Conservation (phyloP, 2,329 filamentous ascomycete genomes). For the Aspergillus sp. region DNA sequence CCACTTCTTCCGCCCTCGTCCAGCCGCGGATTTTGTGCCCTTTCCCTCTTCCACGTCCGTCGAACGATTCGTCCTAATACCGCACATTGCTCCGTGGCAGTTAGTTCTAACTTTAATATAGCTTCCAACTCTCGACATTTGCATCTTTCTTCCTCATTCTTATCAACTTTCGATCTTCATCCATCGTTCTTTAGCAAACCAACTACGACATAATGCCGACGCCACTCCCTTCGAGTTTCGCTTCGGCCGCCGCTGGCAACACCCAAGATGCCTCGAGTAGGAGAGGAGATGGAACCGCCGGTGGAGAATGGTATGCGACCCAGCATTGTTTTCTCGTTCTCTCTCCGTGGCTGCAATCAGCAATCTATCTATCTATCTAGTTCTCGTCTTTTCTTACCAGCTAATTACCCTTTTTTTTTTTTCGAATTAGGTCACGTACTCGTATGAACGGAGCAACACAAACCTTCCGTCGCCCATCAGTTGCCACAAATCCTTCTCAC, state of each 20-base stretch:
- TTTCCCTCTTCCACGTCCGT: slow-evolving; percentile 2
- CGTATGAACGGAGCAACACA: slow-evolving; percentile 66
- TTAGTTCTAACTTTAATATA: neutral
- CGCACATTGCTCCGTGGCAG: slow-evolving; percentile 6
- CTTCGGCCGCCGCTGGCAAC: slow-evolving; percentile 77
- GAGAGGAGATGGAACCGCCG: slow-evolving; percentile 58
- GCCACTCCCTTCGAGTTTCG: slow-evolving; percentile 79
- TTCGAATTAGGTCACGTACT: slow-evolving; percentile 53
- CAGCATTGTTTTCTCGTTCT: slow-evolving; percentile 5
- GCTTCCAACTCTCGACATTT: slow-evolving; percentile 10
- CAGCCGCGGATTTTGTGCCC: slow-evolving; percentile 9
- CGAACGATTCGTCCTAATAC: neutral
- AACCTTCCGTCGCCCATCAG: slow-evolving; percentile 65
- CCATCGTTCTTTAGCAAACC: slow-evolving; percentile 15
- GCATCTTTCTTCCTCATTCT: slow-evolving; percentile 23
- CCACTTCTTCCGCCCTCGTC: neutral
- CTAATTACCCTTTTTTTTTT: slow-evolving; percentile 1
- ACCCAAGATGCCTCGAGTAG: slow-evolving; percentile 61
- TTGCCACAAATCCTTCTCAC: slow-evolving; percentile 55
- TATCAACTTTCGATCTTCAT: slow-evolving; percentile 21
- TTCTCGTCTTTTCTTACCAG: neutral
- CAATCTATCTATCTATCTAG: neutral
- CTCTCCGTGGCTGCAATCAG: slow-evolving; percentile 5
- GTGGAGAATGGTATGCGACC: slow-evolving; percentile 69
- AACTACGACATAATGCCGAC: slow-evolving; percentile 58